Conservation (phyloP, 176 grass and related monocot species). For the bread wheat (Triticum aestivum) region DNA sequence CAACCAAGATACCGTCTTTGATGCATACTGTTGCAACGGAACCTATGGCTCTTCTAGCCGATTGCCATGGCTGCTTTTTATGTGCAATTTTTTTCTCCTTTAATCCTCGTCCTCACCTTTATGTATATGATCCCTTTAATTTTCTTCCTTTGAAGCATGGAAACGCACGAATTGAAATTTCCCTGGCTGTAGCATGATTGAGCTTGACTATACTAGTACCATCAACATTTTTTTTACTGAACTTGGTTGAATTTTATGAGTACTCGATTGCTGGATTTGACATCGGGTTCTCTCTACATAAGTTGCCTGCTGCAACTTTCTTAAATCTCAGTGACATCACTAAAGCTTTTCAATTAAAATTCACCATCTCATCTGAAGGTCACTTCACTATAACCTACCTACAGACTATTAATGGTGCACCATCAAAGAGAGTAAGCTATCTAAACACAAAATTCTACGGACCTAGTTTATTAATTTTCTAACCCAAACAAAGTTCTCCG, state of each 20-base stretch:
- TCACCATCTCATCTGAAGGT: too few relatives aligned
- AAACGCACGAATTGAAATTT: not conserved
- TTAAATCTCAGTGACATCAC: not conserved
- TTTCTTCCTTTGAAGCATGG: not conserved
- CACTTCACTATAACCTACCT: too few relatives aligned
- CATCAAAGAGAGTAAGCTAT: too few relatives aligned
- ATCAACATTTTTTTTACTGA: not conserved
- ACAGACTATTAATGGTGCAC: too few relatives aligned
- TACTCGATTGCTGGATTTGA: not conserved
- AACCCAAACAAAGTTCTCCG: too few relatives aligned
- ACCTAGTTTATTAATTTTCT: too few relatives aligned
- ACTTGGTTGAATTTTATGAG: not conserved
- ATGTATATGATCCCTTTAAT: not conserved
- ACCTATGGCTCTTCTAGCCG: too few relatives aligned
- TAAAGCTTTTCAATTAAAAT: too few relatives aligned
- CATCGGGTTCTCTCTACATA: not conserved
- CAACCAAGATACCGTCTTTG: slow-evolving; percentile 5
- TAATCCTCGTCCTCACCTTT: too few relatives aligned
- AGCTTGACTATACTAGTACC: not conserved
- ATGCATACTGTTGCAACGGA: not conserved
- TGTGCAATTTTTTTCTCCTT: too few relatives aligned
- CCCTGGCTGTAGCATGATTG: not conserved
- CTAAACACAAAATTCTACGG: too few relatives aligned
- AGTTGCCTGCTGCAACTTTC: not conserved
- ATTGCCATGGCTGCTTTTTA: too few relatives aligned